Conservation (phyloP, 192 early-diverging fungal species). For the Backusella psychrophila region DNA sequence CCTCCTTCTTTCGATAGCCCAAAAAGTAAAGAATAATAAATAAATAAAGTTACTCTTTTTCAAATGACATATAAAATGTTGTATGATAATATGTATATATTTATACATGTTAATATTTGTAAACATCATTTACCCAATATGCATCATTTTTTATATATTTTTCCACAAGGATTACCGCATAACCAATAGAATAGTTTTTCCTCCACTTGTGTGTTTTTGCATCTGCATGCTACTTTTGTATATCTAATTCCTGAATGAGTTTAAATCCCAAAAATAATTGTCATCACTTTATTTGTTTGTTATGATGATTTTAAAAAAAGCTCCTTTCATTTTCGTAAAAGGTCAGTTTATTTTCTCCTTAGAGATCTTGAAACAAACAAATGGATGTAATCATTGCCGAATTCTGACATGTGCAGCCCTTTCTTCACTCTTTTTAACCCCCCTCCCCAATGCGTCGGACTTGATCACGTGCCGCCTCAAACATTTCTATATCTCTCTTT, state of each 20-base stretch:
- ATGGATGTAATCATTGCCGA: background rate
- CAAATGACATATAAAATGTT: background rate
- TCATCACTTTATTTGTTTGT: background rate
- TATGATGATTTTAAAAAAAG: background rate
- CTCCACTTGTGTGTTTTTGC: background rate
- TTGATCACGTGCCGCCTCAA: background rate
- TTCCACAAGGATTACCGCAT: background rate
- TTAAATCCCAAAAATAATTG: background rate
- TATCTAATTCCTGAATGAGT: background rate
- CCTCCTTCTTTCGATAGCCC: background rate
- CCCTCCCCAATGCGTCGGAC: background rate
- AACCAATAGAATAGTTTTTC: background rate
- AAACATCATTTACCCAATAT: background rate
- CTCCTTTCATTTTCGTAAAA: background rate
- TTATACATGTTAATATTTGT: background rate
- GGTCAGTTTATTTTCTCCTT: constrained; percentile 1
- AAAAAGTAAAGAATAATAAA: background rate
- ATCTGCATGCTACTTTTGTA: background rate
- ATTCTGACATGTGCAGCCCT: constrained; percentile 6
- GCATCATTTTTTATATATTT: constrained; percentile 6
- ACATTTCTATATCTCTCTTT: background rate
- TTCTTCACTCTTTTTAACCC: background rate
- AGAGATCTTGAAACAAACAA: background rate
- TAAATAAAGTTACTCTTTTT: background rate
- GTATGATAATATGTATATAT: background rate